phyloP scores from a whole-genome alignment of 2,329 filamentous ascomycete species.

The Clarireedia hainanense region DNA sequence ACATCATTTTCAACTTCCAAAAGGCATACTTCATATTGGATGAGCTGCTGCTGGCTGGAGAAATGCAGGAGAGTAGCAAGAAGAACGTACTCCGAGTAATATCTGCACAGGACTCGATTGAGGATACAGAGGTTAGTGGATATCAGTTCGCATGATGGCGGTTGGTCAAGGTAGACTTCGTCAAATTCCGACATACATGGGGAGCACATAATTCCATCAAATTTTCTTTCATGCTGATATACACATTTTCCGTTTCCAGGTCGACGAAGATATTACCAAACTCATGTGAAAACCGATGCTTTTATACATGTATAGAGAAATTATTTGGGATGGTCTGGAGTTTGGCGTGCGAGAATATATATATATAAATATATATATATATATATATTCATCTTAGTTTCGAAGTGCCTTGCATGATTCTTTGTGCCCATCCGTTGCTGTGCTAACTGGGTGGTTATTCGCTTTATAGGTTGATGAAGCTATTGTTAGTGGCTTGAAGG shows the following conservation, averaged over 20 bases:
- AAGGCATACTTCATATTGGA: slow-evolving; percentile 99
- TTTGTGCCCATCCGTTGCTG: slow-evolving; percentile 5
- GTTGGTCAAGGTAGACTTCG: slow-evolving; percentile 31
- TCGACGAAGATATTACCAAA: slow-evolving; percentile 32
- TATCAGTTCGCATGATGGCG: background rate
- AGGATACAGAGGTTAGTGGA: slow-evolving; percentile 89
- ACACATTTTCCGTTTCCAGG: slow-evolving; percentile 28
- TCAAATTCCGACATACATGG: slow-evolving; percentile 15
- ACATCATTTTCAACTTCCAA: slow-evolving; percentile 90
- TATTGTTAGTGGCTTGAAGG: slow-evolving; percentile 1
- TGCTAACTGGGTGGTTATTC: slow-evolving; percentile 5
- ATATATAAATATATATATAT: no score
- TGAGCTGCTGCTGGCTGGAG: slow-evolving; percentile 87
- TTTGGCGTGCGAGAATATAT: slow-evolving; percentile 15
- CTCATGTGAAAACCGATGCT: slow-evolving; percentile 27
- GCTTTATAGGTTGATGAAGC: slow-evolving; percentile 8
- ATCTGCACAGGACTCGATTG: slow-evolving; percentile 91
- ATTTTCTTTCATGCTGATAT: slow-evolving; percentile 9
- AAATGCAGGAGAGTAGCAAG: slow-evolving; percentile 98
- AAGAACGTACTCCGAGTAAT: slow-evolving; percentile 97
- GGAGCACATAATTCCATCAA: background rate
- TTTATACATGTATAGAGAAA: slow-evolving; percentile 17
- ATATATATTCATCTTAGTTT: slow-evolving; percentile 10
- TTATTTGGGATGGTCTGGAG: slow-evolving; percentile 13
- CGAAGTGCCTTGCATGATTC: background rate